These are phyloP conservation scores for Hibiscus syriacus DNA, from an alignment of 345 rosid genomes.

Conservation along the genomic window DNA sequence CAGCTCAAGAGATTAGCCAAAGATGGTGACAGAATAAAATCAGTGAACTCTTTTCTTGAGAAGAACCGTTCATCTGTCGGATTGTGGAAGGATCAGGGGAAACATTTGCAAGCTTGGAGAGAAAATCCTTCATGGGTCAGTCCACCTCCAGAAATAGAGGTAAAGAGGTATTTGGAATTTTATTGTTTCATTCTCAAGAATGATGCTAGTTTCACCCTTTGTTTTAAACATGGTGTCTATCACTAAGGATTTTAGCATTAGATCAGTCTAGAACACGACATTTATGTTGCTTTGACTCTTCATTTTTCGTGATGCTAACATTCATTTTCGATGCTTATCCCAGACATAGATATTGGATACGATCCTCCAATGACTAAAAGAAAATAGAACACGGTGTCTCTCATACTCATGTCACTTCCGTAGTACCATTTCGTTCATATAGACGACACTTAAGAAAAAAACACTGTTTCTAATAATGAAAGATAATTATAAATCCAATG, in stretches of 20 bases:
- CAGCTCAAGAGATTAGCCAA: conserved; percentile 41
- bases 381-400: too few species aligned
- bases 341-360: neutral
- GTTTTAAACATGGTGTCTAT: neutral
- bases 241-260: too few species aligned
- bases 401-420: neutral
- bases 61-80: conserved; percentile 29
- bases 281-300: too few species aligned
- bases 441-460: neutral
- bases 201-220: neutral
- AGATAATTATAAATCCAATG: neutral
- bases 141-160: conserved; percentile 56
- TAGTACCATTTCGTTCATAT: neutral
- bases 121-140: conserved; percentile 66
- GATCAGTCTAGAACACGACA: too few species aligned
- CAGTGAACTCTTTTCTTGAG: conserved; percentile 23
- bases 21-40: conserved; percentile 24
- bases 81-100: conserved; percentile 40
- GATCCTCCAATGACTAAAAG: neutral
- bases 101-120: conserved; percentile 70
- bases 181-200: neutral
- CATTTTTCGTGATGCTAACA: too few species aligned
- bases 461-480: neutral
- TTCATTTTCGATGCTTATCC: too few species aligned
- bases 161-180: conserved; percentile 13